Evolutionary conservation across 2,329 filamentous ascomycete species (phyloP).

Genomic region (Diaporthe helianthi): DNA sequence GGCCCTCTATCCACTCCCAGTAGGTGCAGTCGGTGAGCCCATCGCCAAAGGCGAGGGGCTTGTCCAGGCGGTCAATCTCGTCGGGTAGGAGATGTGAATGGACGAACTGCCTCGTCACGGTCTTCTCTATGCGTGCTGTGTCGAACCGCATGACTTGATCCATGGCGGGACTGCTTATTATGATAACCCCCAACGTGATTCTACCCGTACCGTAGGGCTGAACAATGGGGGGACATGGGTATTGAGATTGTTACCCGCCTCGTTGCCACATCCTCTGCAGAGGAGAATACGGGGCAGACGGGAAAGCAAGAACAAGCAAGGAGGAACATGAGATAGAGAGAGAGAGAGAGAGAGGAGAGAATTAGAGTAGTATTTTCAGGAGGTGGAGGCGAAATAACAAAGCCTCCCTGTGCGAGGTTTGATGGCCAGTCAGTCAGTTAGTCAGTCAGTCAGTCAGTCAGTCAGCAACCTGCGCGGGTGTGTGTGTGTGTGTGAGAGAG

Average conservation of each 20-base stretch:
- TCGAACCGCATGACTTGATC: constrained; percentile 67
- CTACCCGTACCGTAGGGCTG: constrained; percentile 17
- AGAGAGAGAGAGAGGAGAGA: no score
- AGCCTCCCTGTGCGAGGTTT: not conserved
- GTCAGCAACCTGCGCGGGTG: not conserved
- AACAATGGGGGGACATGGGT: constrained; percentile 5
- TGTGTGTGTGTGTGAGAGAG: no score
- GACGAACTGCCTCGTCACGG: constrained; percentile 73
- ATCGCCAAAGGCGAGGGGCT: constrained; percentile 71
- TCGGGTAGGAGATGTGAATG: constrained; percentile 67
- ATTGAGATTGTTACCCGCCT: constrained; percentile 8
- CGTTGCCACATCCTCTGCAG: not conserved
- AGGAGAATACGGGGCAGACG: constrained; percentile 2
- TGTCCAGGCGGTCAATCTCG: constrained; percentile 68
- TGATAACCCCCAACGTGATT: not conserved
- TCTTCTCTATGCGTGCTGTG: constrained; percentile 70
- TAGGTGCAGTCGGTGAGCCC: constrained; percentile 76
- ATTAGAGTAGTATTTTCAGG: not conserved
- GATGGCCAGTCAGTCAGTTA: not conserved
- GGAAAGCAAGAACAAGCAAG: not conserved
- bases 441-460: constrained; percentile 1
- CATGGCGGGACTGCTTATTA: constrained; percentile 20
- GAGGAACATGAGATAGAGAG: not conserved
- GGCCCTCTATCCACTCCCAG: constrained; percentile 77
- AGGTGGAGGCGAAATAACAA: not conserved